Evolutionary conservation across 306 rosid species (phyloP), one percentile per base, ranked within the genome.

Genomic region (Gillenia trifoliata): DNA sequence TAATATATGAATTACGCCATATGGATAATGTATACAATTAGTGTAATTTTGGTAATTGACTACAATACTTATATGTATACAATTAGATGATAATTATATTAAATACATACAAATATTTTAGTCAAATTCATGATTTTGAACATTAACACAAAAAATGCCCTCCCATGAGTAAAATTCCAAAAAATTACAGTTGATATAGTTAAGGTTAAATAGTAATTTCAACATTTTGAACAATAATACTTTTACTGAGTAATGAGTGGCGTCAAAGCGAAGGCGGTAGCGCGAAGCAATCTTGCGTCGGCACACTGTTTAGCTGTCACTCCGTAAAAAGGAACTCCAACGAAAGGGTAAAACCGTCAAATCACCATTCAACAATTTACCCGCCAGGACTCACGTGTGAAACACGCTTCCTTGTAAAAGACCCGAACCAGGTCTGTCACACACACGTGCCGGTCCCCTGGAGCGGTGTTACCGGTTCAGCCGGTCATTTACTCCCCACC

Each of bases 361-460:
- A 55, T 7, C 12, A 61, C 38, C 0, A 54, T 5, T 23, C 29
- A 34, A 3, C 25, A 7, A 56, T 55, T 15, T 6, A 26, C 30
- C 9, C 55, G 23, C 20, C 13, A 34, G 4, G 66, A 34, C 31
- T 40, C 72, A 54, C 56, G 47, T 55, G 68, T n/a, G 34, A 17
- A 16, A 0, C 82, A 78, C 77, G 73, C 54, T 25, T 41, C 45
- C 23, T 16, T 19, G 5, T 11, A 52, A 36, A 47, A 16, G 17
- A 7, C 28, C 17, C 66, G 41, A 11, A 17, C 22, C 22, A 2
- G 38, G 40, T 22, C 23, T 0, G 20, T 9, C 22, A 50, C 19
- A 20, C 15, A 41, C 82, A 70, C 80, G 77, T 75, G 75, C 8
- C 73, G 10, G 80, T 82, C 15, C 33, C 10, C 4, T 1, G 7